A percentile compares a stretch with the other conserved stretches of the same genome.
These are phyloP conservation scores for Chlorella sp. DNA, from an alignment of 139 green algal species.

Conservation along the genomic window DNA sequence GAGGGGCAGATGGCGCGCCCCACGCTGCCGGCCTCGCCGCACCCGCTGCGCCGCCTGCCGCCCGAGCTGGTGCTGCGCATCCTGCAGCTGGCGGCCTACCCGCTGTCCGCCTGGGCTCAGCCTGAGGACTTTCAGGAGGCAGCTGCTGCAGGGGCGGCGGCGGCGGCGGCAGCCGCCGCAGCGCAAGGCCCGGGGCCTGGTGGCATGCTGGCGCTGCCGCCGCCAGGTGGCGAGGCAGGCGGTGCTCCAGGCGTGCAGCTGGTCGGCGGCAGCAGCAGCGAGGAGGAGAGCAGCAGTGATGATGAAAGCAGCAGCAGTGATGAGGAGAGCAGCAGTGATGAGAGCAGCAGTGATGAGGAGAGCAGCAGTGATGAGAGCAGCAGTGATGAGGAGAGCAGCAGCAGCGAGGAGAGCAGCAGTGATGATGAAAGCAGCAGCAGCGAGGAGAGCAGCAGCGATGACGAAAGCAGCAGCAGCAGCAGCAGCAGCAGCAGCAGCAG, in stretches of 20 bases:
- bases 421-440: too few relatives aligned
- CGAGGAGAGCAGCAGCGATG: too few relatives aligned
- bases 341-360: too few relatives aligned
- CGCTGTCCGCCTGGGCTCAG: background rate
- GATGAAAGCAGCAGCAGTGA: too few relatives aligned
- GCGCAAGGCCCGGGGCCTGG: too few relatives aligned
- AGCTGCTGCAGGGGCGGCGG: background rate
- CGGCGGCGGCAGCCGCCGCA: background rate
- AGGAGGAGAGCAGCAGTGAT: background rate
- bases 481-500: too few relatives aligned
- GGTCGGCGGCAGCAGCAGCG: background rate
- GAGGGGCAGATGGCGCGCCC: background rate
- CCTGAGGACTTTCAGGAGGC: background rate
- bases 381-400: too few relatives aligned
- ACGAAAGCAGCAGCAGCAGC: background rate
- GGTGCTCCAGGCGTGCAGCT: background rate
- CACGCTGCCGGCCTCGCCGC: background rate
- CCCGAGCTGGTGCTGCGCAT: background rate
- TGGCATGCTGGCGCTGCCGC: too few relatives aligned
- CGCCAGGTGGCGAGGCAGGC: background rate
- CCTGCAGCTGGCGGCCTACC: background rate
- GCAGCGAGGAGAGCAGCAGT: too few relatives aligned
- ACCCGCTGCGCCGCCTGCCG: constrained; percentile 1
- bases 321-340: too few relatives aligned
- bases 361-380: too few relatives aligned